These are phyloP conservation scores for Psidium friedrichsthalianum DNA, from an alignment of 345 rosid species.

Conservation along the genomic window DNA sequence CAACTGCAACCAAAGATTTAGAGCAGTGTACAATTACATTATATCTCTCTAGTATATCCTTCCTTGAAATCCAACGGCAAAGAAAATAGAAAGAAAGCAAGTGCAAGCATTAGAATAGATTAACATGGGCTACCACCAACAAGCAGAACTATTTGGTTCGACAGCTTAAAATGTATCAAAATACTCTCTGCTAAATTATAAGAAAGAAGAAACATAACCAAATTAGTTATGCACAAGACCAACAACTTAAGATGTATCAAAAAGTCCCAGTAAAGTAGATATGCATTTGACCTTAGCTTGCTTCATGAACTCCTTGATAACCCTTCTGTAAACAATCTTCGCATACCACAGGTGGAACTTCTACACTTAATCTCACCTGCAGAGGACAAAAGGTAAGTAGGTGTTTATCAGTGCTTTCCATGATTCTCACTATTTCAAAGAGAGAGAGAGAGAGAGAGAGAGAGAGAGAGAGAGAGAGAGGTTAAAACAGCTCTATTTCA, in stretches of 20 bases:
- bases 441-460: background rate
- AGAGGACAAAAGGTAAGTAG: background rate
- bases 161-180: too few species aligned
- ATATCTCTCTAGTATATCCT: too few species aligned
- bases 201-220: background rate
- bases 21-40: too few species aligned
- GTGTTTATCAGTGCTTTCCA: background rate
- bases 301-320: conserved; percentile 58
- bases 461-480: too few species aligned
- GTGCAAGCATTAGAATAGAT: too few species aligned
- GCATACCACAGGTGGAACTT: conserved; percentile 62
- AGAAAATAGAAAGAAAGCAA: too few species aligned
- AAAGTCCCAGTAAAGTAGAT: background rate
- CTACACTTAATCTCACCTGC: conserved; percentile 62
- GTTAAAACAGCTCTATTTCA: background rate
- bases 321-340: conserved; percentile 71
- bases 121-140: too few species aligned
- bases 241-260: background rate
- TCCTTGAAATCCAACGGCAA: too few species aligned
- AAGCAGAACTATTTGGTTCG: too few species aligned
- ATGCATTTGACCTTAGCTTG: conserved; percentile 45
- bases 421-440: background rate
- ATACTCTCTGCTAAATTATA: background rate
- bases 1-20: too few species aligned
- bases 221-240: background rate